Percentiles rank a stretch among this genome's conserved stretches.
Conservation (phyloP, 192 early-diverging fungal species). For the Podila verticillata region DNA sequence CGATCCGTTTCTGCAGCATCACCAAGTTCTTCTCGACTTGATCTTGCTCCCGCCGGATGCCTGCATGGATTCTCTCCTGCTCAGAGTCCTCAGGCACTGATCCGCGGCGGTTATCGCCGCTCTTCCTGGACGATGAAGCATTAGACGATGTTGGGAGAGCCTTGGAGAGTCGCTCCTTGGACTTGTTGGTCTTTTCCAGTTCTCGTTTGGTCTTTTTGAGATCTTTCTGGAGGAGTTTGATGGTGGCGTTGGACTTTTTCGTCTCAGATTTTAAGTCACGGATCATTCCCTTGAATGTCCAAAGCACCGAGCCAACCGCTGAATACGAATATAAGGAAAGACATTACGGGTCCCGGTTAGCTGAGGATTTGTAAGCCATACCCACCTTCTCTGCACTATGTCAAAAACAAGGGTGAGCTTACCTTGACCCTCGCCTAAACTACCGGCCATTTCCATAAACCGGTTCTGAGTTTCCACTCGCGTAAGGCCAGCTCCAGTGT, state of each 20-base stretch:
- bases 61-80: conserved; percentile 4
- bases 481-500: background rate
- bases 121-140: background rate
- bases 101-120: background rate
- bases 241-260: conserved; percentile 4
- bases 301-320: conserved; percentile 32
- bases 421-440: conserved; percentile 45
- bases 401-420: background rate
- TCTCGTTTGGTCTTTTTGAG: conserved; percentile 17
- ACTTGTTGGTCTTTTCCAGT: conserved; percentile 8
- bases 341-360: too few species aligned
- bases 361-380: background rate
- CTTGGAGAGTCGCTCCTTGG: conserved; percentile 34
- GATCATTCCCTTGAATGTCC: conserved; percentile 37
- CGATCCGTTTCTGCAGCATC: conserved; percentile 12
- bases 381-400: conserved; percentile 9
- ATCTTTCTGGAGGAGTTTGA: conserved; percentile 21
- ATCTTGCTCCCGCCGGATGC: conserved; percentile 20
- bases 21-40: conserved; percentile 4
- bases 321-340: background rate
- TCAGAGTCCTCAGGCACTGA: background rate
- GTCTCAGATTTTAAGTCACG: conserved; percentile 35
- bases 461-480: conserved; percentile 14
- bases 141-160: background rate
- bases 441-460: conserved; percentile 29